Percentiles rank a stretch among this genome's conserved stretches.
These are phyloP conservation scores for Alternaria burnsii DNA, from an alignment of 2,329 filamentous ascomycete species.

Conservation along the genomic window DNA sequence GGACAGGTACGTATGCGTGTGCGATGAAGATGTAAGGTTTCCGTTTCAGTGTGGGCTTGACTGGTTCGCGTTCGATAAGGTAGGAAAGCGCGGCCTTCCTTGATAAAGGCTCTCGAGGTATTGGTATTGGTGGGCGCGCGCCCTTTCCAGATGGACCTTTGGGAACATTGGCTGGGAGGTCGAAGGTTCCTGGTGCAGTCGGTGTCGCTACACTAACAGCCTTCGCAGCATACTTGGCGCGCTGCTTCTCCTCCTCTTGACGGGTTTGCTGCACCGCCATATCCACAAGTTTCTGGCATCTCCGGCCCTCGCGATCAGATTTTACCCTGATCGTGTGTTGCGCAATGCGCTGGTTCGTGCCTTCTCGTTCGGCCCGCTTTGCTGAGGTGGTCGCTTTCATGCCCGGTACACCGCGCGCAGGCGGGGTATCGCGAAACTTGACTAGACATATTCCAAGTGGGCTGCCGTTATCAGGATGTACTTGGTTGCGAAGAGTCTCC, in stretches of 20 bases:
- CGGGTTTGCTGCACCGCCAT: conserved; percentile 74
- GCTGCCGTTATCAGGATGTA: conserved; percentile 92
- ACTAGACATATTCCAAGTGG: conserved; percentile 94
- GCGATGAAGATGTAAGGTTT: conserved; percentile 92
- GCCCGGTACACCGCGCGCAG: conserved; percentile 59
- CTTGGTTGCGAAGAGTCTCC: conserved; percentile 89
- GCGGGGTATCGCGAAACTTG: conserved; percentile 77
- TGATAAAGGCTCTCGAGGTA: conserved; percentile 52
- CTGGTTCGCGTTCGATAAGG: conserved; percentile 69
- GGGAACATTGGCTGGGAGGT: conserved; percentile 83
- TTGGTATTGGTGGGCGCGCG: conserved; percentile 46
- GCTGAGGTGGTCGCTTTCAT: conserved; percentile 81
- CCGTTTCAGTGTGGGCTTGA: conserved; percentile 74
- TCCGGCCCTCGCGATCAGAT: conserved; percentile 86
- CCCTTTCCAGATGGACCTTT: conserved; percentile 77
- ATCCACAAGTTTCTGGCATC: conserved; percentile 81
- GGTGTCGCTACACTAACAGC: conserved; percentile 31
- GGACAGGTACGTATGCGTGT: conserved; percentile 85
- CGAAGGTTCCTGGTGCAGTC: conserved; percentile 45
- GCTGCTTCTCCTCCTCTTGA: conserved; percentile 64
- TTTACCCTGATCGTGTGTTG: conserved; percentile 80
- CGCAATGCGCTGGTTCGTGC: conserved; percentile 82
- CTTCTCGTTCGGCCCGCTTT: conserved; percentile 78
- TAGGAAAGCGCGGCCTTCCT: conserved; percentile 58
- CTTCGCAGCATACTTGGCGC: conserved; percentile 44